Conservation (phyloP, 495 filamentous ascomycete genomes). For the Hyaloscypha hepaticicola region DNA sequence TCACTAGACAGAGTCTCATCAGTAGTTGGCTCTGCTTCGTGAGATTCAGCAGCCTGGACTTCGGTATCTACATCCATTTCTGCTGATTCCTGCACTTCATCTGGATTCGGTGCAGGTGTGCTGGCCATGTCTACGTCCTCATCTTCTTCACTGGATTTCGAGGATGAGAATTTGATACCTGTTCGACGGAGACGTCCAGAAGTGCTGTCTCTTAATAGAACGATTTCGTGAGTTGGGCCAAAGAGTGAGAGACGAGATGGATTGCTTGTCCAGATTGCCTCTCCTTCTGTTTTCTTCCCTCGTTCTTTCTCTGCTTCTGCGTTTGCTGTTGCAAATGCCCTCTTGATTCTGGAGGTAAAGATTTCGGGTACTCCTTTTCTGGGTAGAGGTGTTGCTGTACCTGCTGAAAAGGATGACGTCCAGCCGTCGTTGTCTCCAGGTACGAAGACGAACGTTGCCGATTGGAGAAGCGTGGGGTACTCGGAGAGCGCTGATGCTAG, state of each 20-base stretch:
- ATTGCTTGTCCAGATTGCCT: constrained; percentile 86
- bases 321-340: constrained; percentile 76
- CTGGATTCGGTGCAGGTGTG: neutral
- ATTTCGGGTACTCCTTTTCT: constrained; percentile 74
- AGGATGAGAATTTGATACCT: constrained; percentile 58
- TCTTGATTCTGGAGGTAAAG: constrained; percentile 79
- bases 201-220: constrained; percentile 84
- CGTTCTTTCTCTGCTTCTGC: constrained; percentile 52
- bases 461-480: constrained; percentile 76
- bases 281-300: constrained; percentile 51
- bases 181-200: constrained; percentile 71
- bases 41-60: constrained; percentile 28
- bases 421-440: constrained; percentile 96
- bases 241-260: constrained; percentile 79
- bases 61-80: constrained; percentile 49
- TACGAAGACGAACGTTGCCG: constrained; percentile 84
- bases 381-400: constrained; percentile 74
- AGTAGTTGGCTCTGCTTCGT: constrained; percentile 22
- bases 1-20: constrained; percentile 45
- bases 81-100: constrained; percentile 20
- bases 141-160: constrained; percentile 33
- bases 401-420: constrained; percentile 79
- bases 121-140: constrained; percentile 35
- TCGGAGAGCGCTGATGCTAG: constrained; percentile 82
- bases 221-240: constrained; percentile 80